Evolutionary conservation across 805 yeast genomes (phyloP), one percentile per base, ranked within the genome.

Genomic region (Metschnikowia peoriensis): DNA sequence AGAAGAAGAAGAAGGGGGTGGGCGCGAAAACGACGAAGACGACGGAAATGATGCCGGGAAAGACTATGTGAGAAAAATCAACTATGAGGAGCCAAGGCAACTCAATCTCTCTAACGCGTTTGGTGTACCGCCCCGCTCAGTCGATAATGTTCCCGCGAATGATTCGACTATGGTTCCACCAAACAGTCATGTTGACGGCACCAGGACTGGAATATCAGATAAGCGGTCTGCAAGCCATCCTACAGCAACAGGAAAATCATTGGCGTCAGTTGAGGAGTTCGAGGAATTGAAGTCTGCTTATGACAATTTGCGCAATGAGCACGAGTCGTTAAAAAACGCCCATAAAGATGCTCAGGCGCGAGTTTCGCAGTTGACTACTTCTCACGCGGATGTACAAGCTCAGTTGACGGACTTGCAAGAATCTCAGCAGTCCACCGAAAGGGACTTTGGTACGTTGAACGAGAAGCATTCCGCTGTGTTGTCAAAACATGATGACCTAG

Each of bases 1-100:
- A 55, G 94, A 86, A 45, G 89, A 82, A 2, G 81, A 49, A 28
- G 53, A 55, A 14, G 15, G 16, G 35, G 37, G 14, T 2, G 22
- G 4, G 22, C 22, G 22, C 22, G 22, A 22, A 4, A 4, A 22
- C 49, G 96, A 87, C 58, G 96, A 87, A 55, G 94, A 86, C 44
- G 89, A 82, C 2, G 81, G 75, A 1, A 51, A 44, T 8, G 70
- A 64, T 1, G 66, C 49, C 28, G 53, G 55, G n/a, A 14, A 16
- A 28, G 37, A 17, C 5, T 28, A 44, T 7, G 9, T 11, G 5
- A 29, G 37, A 35, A 29, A 22, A 10, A 44, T 39, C 34, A 38
- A n/a, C 6, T 46, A 47, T 7, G 42, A 52, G 10, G 52, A 48
- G 16, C 53, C 55, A 16, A 37, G 49, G 32, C 47, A 46, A 15